Evolutionary conservation across 257 asterid genomes (phyloP), one percentile per base, ranked within the genome.

Genomic region (Rehmannia glutinosa): DNA sequence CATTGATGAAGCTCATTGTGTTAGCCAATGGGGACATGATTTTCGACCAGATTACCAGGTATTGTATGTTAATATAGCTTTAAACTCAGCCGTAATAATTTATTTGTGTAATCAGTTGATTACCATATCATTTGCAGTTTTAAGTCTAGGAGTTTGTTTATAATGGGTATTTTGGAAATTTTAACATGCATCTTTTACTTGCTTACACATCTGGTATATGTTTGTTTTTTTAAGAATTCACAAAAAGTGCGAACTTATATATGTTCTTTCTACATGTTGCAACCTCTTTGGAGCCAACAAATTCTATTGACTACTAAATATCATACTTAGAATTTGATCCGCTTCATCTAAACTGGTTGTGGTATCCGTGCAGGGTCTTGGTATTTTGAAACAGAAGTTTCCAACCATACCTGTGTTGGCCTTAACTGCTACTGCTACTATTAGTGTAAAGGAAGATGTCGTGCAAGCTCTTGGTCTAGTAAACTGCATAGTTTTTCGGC

Each of bases 11-110:
- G 99, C 99, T 82, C 99, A 94, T 57, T 94, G 99, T 80, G 97
- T 94, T 56, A 94, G 99, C 83, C 99, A 94, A 70, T 94, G 99
- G 99, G 99, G 99, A 63, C 99, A 94, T 80, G 99, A 94, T 75
- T 94, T 94, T 77, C 83, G 99, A 74, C 99, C 99, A 7, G 99
- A 94, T 82, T 94, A 94, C 78, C 97, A 94, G 98, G 97, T 93
- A 73, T 65, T 71, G 53, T 30, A 50, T 66, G 62, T 65, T 73
- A 19, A 6, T 58, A 15, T 10, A 62, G 42, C 59, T 60, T 50
- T 62, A 42, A 13, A 12, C 27, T 58, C 41, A 59, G 46, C 38
- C 23, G 1, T 11, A 5, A 30, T 36, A 35, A 2, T 17, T 71
- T 58, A 32, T 64, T 52, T 55, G 23, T 35, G 54, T 35, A 50